Percentiles rank a stretch among this genome's conserved stretches.
Conservation (phyloP, 148 eudicot species). For the Agrostemma githago region DNA sequence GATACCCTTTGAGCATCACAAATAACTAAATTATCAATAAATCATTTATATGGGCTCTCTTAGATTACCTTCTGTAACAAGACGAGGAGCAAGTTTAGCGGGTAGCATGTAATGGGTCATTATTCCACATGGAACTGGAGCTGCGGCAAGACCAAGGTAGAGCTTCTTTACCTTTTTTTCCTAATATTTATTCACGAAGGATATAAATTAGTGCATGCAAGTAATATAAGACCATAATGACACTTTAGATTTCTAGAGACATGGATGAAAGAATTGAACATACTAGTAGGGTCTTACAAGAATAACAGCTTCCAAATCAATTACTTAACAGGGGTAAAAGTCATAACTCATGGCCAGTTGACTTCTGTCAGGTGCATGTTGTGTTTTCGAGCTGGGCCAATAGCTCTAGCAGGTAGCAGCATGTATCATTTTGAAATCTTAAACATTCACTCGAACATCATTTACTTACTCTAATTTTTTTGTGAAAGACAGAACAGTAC, state of each 20-base stretch:
- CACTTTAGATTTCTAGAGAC: neutral
- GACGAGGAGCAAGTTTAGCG: conserved; percentile 64
- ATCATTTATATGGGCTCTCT: neutral
- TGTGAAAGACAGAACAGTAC: conserved; percentile 84
- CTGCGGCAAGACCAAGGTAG: conserved; percentile 88
- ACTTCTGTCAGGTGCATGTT: neutral
- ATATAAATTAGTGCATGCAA: neutral
- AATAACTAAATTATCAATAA: neutral
- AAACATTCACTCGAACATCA: neutral
- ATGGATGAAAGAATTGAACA: neutral
- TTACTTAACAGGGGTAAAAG: neutral
- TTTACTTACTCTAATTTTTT: conserved; percentile 73
- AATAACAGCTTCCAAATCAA: neutral
- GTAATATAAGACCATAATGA: neutral
- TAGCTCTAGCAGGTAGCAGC: neutral
- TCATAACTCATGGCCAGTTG: neutral
- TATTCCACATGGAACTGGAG: conserved; percentile 71
- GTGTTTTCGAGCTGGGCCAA: neutral
- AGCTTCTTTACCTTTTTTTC: conserved; percentile 87
- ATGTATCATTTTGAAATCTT: conserved; percentile 4
- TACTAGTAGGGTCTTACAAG: neutral
- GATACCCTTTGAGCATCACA: neutral
- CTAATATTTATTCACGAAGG: conserved; percentile 34
- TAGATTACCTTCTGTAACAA: conserved; percentile 71
- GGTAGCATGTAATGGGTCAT: conserved; percentile 92